Evolutionary conservation across 2,329 filamentous ascomycete genomes (phyloP).

Genomic region (Metarhizium anisopliae): DNA sequence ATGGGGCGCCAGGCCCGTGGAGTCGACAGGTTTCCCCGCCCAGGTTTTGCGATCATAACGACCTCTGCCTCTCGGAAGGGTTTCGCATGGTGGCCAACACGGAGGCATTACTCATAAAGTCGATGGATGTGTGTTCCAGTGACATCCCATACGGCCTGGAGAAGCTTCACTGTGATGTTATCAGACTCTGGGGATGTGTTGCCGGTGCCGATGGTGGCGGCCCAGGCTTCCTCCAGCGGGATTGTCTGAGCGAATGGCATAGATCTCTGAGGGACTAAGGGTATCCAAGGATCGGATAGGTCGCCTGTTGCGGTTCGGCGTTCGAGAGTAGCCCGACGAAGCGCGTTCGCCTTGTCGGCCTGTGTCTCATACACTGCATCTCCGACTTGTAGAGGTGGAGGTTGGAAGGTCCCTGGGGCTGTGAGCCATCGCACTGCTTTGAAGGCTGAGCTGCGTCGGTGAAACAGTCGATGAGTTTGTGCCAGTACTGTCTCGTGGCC

Average conservation of each 20-base stretch:
- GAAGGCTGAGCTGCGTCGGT: conserved; percentile 6
- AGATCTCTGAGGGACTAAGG: background rate
- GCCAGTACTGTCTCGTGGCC: conserved; percentile 9
- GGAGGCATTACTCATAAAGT: conserved; percentile 4
- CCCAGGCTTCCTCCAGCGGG: conserved; percentile 9
- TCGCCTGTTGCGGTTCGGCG: conserved; percentile 8
- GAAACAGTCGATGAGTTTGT: conserved; percentile 9
- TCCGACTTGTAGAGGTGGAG: conserved; percentile 9
- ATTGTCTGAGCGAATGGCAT: conserved; percentile 10
- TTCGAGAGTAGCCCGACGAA: conserved; percentile 9
- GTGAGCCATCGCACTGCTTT: conserved; percentile 8
- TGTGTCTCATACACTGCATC: conserved; percentile 9
- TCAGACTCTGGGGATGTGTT: conserved; percentile 14
- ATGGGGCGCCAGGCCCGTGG: conserved; percentile 15
- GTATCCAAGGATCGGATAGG: conserved; percentile 9
- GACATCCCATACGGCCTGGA: conserved; percentile 4
- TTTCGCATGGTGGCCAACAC: background rate
- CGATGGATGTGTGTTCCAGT: conserved; percentile 1
- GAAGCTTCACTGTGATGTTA: conserved; percentile 12
- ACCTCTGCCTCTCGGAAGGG: conserved; percentile 11
- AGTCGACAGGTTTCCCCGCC: conserved; percentile 11
- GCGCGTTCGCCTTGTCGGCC: conserved; percentile 11
- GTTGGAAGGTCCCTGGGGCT: conserved; percentile 8
- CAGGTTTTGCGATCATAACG: conserved; percentile 15
- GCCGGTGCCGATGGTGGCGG: conserved; percentile 9